Percentiles rank a stretch among this genome's conserved stretches.
These are phyloP conservation scores for Ceratocystis albifundus DNA, from an alignment of 2,329 filamentous ascomycete genomes.

Conservation along the genomic window DNA sequence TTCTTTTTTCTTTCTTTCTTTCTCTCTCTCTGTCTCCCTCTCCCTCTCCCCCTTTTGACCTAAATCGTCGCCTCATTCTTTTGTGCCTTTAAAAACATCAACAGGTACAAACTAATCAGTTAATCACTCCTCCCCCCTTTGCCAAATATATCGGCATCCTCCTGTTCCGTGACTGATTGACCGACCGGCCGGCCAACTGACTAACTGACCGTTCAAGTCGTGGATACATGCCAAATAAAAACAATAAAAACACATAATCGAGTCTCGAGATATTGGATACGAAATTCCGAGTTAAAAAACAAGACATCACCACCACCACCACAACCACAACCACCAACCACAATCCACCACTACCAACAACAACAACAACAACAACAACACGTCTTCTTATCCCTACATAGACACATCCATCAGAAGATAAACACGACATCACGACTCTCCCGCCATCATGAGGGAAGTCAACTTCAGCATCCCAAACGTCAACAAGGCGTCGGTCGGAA, in stretches of 20 bases:
- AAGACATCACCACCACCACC: background rate
- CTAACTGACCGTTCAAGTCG: background rate
- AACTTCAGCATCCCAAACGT: slow-evolving; percentile 99
- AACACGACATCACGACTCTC: background rate
- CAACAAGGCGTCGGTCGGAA: slow-evolving; percentile 98
- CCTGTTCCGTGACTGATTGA: background rate
- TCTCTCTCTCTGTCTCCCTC: background rate
- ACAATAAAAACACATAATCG: background rate
- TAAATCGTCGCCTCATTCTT: slow-evolving; percentile 4
- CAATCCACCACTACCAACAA: too few species aligned
- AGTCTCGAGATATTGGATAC: background rate
- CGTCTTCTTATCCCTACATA: background rate
- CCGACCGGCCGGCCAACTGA: background rate
- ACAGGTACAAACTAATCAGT: slow-evolving; percentile 1
- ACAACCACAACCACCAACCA: background rate
- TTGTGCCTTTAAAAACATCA: slow-evolving; percentile 11
- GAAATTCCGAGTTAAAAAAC: too few species aligned
- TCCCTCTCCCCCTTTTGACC: background rate
- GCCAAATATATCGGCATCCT: background rate
- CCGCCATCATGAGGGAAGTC: slow-evolving; percentile 84
- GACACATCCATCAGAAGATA: background rate
- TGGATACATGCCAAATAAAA: background rate
- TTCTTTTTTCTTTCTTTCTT: slow-evolving; percentile 7
- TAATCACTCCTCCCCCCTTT: slow-evolving; percentile 1
- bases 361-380: background rate